phyloP scores from a whole-genome alignment of 148 eudicot species.

The Silene uniflora region DNA sequence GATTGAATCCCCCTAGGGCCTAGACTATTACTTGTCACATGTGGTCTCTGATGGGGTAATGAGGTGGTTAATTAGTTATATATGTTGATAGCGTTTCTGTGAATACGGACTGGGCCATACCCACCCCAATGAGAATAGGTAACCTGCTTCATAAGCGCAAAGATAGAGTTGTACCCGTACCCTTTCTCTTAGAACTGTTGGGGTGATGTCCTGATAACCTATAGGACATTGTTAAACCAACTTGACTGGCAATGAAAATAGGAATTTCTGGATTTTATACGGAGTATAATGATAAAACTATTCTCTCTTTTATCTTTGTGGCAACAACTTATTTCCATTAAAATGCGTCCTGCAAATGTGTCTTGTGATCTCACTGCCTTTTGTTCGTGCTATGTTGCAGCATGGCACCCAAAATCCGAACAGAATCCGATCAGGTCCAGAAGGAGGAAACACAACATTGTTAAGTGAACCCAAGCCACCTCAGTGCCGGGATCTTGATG shows the following conservation, averaged over 20 bases:
- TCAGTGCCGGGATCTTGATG: slow-evolving; percentile 84
- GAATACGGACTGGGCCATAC: no score
- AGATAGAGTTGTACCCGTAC: no score
- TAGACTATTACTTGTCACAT: neutral
- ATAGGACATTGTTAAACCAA: no score
- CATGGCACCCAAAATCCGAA: slow-evolving; percentile 77
- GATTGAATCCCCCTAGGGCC: neutral
- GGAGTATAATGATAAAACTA: no score
- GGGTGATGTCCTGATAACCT: neutral
- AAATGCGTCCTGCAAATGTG: no score
- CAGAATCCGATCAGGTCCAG: slow-evolving; percentile 60
- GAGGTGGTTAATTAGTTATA: neutral
- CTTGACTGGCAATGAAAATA: no score
- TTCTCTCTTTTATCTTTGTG: neutral
- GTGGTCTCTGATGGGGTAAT: neutral
- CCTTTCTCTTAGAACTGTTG: neutral
- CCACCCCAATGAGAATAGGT: no score
- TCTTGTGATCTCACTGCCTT: slow-evolving; percentile 8
- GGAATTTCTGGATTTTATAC: no score
- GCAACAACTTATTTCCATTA: neutral
- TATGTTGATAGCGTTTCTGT: neutral
- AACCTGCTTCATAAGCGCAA: no score
- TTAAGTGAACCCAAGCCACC: slow-evolving; percentile 86
- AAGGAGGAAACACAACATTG: slow-evolving; percentile 82
- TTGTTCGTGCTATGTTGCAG: slow-evolving; percentile 33